Evolutionary conservation across 176 grass and related monocot species (phyloP).

Genomic region (Aegilops speltoides): DNA sequence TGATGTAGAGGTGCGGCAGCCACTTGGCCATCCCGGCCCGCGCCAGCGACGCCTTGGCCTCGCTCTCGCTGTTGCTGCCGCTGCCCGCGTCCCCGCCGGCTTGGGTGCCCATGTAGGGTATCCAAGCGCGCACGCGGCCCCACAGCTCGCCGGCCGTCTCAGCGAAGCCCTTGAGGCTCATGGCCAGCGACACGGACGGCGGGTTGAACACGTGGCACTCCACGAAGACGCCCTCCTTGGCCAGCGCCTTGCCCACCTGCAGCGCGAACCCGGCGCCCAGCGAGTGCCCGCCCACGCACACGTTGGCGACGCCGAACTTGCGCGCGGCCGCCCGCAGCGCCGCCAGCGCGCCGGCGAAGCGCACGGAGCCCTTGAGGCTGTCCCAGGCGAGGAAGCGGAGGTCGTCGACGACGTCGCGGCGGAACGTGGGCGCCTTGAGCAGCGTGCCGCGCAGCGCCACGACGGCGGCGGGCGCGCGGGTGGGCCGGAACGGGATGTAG

Average conservation of each 20-base stretch:
- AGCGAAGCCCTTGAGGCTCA: slow-evolving; percentile 54
- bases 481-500: slow-evolving; percentile 54
- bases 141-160: slow-evolving; percentile 68
- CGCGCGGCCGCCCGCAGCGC: slow-evolving; percentile 42
- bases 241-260: slow-evolving; percentile 80
- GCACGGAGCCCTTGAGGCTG: slow-evolving; percentile 78
- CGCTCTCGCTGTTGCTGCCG: not conserved
- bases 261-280: slow-evolving; percentile 83
- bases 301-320: slow-evolving; percentile 32
- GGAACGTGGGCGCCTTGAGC: slow-evolving; percentile 45
- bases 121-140: slow-evolving; percentile 45
- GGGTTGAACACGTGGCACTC: slow-evolving; percentile 96
- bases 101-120: slow-evolving; percentile 40
- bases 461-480: slow-evolving; percentile 58
- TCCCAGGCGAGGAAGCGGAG: slow-evolving; percentile 75
- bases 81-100: not conserved
- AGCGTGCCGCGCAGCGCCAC: slow-evolving; percentile 71
- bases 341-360: slow-evolving; percentile 59
- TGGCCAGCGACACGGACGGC: slow-evolving; percentile 81
- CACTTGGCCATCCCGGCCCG: slow-evolving; percentile 44
- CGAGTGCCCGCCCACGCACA: slow-evolving; percentile 77
- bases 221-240: slow-evolving; percentile 72
- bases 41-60: slow-evolving; percentile 23
- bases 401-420: slow-evolving; percentile 68
- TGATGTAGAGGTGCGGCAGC: slow-evolving; percentile 85